Percentiles rank a stretch among this genome's conserved stretches.
phyloP scores from a whole-genome alignment of 2,329 filamentous ascomycete species.

The Teratosphaeria zuluensis region DNA sequence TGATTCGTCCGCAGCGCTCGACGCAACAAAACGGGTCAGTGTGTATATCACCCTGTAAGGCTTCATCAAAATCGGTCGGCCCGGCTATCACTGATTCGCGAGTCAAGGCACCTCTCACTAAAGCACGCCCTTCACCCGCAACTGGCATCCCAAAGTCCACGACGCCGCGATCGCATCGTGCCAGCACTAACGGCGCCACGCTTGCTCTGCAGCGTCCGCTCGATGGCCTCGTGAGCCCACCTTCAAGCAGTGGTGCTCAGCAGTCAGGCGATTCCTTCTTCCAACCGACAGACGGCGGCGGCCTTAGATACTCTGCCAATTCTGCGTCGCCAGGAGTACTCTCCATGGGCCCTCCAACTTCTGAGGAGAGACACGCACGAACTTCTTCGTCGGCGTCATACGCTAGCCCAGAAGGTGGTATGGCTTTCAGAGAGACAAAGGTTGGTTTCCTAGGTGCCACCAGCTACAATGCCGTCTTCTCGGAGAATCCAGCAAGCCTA shows the following conservation, averaged over 20 bases:
- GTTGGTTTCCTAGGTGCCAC: slow-evolving; percentile 25
- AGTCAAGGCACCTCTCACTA: slow-evolving; percentile 3
- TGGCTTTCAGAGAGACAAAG: slow-evolving; percentile 19
- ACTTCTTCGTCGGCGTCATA: slow-evolving; percentile 11
- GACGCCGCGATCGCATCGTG: neutral
- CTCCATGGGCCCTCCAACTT: slow-evolving; percentile 6
- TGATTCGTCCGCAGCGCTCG: slow-evolving; percentile 6
- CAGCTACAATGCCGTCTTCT: slow-evolving; percentile 25
- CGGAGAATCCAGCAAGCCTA: slow-evolving; percentile 20
- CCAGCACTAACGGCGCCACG: neutral
- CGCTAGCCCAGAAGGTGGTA: slow-evolving; percentile 13
- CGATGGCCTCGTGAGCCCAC: slow-evolving; percentile 6
- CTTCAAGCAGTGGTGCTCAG: slow-evolving; percentile 10
- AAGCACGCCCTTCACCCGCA: slow-evolving; percentile 1
- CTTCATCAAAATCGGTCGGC: neutral
- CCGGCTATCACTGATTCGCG: neutral
- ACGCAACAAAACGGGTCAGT: slow-evolving; percentile 22
- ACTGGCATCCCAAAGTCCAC: neutral
- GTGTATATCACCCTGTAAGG: slow-evolving; percentile 25
- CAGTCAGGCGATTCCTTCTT: slow-evolving; percentile 5
- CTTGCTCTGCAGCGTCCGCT: neutral
- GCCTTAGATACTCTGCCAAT: slow-evolving; percentile 2
- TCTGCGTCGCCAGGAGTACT: slow-evolving; percentile 2
- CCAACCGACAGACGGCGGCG: slow-evolving; percentile 1
- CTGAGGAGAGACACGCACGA: slow-evolving; percentile 5